Base-by-base conservation (phyloP, 2,329 filamentous ascomycete species). In the Paraphaeosphaeria sporulosa region DNA sequence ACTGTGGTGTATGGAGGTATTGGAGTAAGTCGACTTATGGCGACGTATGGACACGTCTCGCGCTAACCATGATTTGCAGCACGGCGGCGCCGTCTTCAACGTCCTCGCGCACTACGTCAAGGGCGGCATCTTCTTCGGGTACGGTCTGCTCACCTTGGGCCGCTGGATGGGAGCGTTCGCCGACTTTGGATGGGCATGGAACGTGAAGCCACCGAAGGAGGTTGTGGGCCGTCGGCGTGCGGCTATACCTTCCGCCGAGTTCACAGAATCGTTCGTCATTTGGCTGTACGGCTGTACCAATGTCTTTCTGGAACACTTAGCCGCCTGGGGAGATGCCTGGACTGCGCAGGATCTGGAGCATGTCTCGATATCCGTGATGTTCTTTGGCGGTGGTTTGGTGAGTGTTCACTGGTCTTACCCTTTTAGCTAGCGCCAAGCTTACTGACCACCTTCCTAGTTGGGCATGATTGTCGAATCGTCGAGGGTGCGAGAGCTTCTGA, bases 151-250 rank as follows among this genome's bases (percentile, higher is more conserved):
- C 61, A 96, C 92, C 0, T 84, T 98, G 4, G 93, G 93, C 32
- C 89, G 94, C 58, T 97, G 93, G 90, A 88, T 93, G 72, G 94
- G 94, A 27, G 91, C 91, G 75, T 98, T 96, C 75, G 89, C 91
- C 59, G 92, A 97, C 61, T 85, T 94, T 58, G 94, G 94, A 66
- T 98, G 94, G 94, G 92, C 93, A 0, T 97, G 94, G 94, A 98
- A 98, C 71, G 79, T 94, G 61, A 90, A 91, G 61, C 93, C 93
- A 9, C 73, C 81, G 5, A 77, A 78, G 60, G 82, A 82, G 10
- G 73, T 87, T 13, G 84, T 87, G 19, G 84, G 86, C 65, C 86
- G 83, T 72, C 90, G 90, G 86, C 87, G 87, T 53, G 77, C 83
- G 42, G 80, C 77, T 48, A 69, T 87, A 32, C 91, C 91, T 0